phyloP scores from a whole-genome alignment of 441 rosid genomes.

The California macrophylla region DNA sequence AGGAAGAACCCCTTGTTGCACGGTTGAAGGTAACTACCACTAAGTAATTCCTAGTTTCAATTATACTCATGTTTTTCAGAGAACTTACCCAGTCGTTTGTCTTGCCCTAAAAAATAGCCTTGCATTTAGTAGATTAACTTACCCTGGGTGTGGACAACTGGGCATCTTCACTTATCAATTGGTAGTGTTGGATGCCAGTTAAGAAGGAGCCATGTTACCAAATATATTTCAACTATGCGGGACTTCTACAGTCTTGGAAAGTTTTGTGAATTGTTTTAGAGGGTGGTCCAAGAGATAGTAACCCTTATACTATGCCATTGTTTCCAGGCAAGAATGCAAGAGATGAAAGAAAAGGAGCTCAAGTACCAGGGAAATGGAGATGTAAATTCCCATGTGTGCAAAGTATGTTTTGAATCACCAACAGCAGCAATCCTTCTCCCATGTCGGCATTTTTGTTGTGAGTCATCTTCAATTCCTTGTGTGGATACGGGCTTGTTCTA shows the following conservation, averaged over 20 bases:
- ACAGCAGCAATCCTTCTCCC: conserved; percentile 96
- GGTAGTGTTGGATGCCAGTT: not conserved
- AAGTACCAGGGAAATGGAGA: conserved; percentile 61
- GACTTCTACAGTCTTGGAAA: not conserved
- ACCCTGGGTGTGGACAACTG: not conserved
- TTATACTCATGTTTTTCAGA: not conserved
- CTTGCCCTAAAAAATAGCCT: not conserved
- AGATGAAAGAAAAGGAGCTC: conserved; percentile 85
- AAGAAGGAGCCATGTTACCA: not conserved
- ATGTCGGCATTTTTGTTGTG: conserved; percentile 94
- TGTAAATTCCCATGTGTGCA: conserved; percentile 78
- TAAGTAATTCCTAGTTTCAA: not conserved
- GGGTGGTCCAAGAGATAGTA: not conserved
- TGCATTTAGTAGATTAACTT: not conserved
- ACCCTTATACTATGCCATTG: not conserved
- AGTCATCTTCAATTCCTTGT: conserved; percentile 26
- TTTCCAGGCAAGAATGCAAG: conserved; percentile 85
- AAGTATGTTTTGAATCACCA: conserved; percentile 85
- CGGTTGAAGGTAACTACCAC: conserved; percentile 59
- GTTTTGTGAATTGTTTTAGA: not conserved
- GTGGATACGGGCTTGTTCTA: not conserved
- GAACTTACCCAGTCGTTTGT: not conserved
- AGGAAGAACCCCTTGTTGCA: conserved; percentile 78
- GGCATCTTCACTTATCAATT: not conserved
- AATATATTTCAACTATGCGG: not conserved